These are phyloP conservation scores for Jatropha podagrica DNA, from an alignment of 441 rosid genomes.

Conservation along the genomic window DNA sequence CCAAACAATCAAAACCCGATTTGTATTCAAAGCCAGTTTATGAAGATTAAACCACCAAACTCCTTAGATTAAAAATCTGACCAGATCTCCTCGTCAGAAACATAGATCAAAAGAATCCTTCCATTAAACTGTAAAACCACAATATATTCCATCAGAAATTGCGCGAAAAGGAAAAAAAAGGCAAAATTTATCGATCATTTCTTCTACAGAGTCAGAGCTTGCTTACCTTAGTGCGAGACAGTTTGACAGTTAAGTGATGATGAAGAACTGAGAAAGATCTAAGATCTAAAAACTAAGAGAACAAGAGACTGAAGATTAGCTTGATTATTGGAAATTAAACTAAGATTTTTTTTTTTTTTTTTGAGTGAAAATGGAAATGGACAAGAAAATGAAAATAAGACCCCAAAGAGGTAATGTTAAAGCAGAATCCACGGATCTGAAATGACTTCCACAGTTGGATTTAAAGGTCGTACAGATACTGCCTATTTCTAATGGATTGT, in stretches of 20 bases:
- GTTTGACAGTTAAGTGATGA: not conserved
- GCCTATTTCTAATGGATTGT: not conserved
- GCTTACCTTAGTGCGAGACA: slow-evolving; percentile 6
- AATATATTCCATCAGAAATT: slow-evolving; percentile 9
- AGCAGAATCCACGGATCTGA: slow-evolving; percentile 53
- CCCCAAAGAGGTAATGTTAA: not conserved
- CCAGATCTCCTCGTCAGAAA: slow-evolving; percentile 25
- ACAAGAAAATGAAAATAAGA: not conserved
- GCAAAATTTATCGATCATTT: not conserved
- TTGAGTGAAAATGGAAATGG: not conserved
- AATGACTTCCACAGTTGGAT: slow-evolving; percentile 28
- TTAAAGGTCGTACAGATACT: slow-evolving; percentile 24
- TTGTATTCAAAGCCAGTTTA: slow-evolving; percentile 23
- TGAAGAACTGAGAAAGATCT: slow-evolving; percentile 1
- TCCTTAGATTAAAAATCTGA: slow-evolving; percentile 25
- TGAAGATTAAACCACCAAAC: slow-evolving; percentile 13
- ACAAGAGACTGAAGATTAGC: not conserved
- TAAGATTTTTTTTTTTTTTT: not conserved
- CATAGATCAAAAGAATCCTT: slow-evolving; percentile 14
- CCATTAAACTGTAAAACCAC: slow-evolving; percentile 25
- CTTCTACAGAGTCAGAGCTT: not conserved
- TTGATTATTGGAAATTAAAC: not conserved
- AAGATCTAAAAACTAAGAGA: not conserved
- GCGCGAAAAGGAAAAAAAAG: not conserved
- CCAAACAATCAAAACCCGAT: slow-evolving; percentile 14